Evolutionary conservation across 2,329 filamentous ascomycete genomes (phyloP).

Genomic region (Ophiocordyceps robertsii): DNA sequence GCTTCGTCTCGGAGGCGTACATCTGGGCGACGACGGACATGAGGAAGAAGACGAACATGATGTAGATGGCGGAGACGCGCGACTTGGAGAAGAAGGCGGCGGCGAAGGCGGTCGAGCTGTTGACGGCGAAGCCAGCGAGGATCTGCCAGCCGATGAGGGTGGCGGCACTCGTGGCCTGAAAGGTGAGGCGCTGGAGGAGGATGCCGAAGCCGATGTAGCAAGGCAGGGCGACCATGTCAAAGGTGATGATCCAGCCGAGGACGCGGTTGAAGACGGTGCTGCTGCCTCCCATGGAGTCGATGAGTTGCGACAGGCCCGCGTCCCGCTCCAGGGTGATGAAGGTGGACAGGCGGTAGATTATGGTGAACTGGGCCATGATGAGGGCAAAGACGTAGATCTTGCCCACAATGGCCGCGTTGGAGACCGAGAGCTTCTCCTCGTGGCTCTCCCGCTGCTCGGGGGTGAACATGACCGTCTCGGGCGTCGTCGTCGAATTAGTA

Average conservation of each 20-base stretch:
- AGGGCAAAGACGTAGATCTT: constrained; percentile 11
- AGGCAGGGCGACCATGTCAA: constrained; percentile 17
- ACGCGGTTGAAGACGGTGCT: constrained; percentile 10
- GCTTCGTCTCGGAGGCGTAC: constrained; percentile 6
- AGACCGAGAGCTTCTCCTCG: not conserved
- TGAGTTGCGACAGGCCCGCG: constrained; percentile 15
- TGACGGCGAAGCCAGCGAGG: constrained; percentile 37
- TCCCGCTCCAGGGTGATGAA: constrained; percentile 17
- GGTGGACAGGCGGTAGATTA: constrained; percentile 8
- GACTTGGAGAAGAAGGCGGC: constrained; percentile 23
- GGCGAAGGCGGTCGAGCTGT: constrained; percentile 48
- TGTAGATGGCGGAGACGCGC: constrained; percentile 16
- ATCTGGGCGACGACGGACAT: constrained; percentile 11
- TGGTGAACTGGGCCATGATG: constrained; percentile 8
- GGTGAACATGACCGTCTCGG: constrained; percentile 9
- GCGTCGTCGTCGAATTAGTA: constrained; percentile 9
- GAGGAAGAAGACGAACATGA: constrained; percentile 14
- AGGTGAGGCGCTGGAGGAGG: constrained; percentile 17
- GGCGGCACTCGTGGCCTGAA: constrained; percentile 14
- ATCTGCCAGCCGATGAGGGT: constrained; percentile 30
- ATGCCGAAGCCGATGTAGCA: constrained; percentile 25
- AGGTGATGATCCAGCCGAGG: constrained; percentile 12
- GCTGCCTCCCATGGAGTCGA: constrained; percentile 31
- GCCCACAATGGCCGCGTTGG: constrained; percentile 4
- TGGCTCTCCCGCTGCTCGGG: constrained; percentile 2